Conservation (phyloP, 83 land plant species). For the Picea abies region DNA sequence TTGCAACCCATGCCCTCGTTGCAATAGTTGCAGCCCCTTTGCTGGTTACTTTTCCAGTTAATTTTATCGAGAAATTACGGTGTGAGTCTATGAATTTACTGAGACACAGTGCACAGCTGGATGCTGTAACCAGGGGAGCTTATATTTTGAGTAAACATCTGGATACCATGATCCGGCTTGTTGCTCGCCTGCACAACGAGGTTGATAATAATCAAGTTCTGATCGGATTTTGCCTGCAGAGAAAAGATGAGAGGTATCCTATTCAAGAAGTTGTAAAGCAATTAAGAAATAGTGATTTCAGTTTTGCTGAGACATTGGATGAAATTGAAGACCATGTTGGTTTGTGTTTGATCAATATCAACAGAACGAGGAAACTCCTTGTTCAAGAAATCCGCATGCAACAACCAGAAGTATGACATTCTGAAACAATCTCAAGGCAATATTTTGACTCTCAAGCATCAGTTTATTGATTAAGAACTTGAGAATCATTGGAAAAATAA, state of each 20-base stretch:
- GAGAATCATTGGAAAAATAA: no score
- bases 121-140: constrained; percentile 41
- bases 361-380: constrained; percentile 49
- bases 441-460: no score
- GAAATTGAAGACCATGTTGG: constrained; percentile 44
- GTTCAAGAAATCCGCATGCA: constrained; percentile 33
- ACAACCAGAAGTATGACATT: background rate
- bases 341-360: constrained; percentile 49
- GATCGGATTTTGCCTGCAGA: constrained; percentile 27
- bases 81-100: no score
- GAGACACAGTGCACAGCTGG: constrained; percentile 35
- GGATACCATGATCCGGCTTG: constrained; percentile 53
- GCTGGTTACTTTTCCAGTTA: no score
- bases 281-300: constrained; percentile 23
- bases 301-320: constrained; percentile 38
- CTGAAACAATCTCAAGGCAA: no score
- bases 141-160: constrained; percentile 43
- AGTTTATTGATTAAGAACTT: no score
- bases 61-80: no score
- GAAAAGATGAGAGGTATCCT: constrained; percentile 27
- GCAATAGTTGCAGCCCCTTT: no score
- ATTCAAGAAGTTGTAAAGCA: constrained; percentile 37
- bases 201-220: constrained; percentile 28
- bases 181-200: constrained; percentile 39
- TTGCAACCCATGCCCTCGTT: no score